These are phyloP conservation scores for Neltuma alba DNA, from an alignment of 306 rosid genomes.

Conservation along the genomic window DNA sequence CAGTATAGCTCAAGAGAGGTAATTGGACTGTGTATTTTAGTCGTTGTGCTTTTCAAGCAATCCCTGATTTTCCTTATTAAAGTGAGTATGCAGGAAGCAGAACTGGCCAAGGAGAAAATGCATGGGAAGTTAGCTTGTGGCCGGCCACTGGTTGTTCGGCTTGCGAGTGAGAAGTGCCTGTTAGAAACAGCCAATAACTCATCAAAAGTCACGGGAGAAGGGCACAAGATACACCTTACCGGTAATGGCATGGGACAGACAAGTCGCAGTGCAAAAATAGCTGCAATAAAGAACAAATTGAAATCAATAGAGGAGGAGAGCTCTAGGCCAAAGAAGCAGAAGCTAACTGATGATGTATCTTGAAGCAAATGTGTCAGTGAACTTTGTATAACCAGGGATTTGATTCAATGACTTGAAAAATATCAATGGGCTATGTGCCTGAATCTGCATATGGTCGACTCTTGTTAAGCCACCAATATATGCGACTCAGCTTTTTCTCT, in stretches of 20 bases:
- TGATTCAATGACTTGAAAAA: slow-evolving; percentile 4
- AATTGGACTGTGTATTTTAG: slow-evolving; percentile 35
- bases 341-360: slow-evolving; percentile 53
- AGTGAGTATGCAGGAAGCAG: slow-evolving; percentile 99
- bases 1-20: slow-evolving; percentile 83
- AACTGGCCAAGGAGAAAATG: slow-evolving; percentile 97
- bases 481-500: not conserved
- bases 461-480: slow-evolving; percentile 13
- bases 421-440: slow-evolving; percentile 3
- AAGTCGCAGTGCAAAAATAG: slow-evolving; percentile 75
- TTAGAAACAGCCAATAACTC: slow-evolving; percentile 50
- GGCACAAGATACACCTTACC: slow-evolving; percentile 49
- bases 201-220: slow-evolving; percentile 46
- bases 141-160: slow-evolving; percentile 85
- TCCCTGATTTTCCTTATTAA: slow-evolving; percentile 78
- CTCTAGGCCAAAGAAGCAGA: slow-evolving; percentile 68
- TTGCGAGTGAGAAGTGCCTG: slow-evolving; percentile 61
- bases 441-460: slow-evolving; percentile 6
- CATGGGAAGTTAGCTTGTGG: slow-evolving; percentile 89
- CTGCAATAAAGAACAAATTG: slow-evolving; percentile 94
- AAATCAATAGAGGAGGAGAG: slow-evolving; percentile 81
- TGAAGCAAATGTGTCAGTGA: slow-evolving; percentile 24
- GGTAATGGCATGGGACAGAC: slow-evolving; percentile 58
- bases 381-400: slow-evolving; percentile 8
- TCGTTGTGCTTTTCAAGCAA: slow-evolving; percentile 36